Evolutionary conservation across 352 stramenopile genomes (phyloP), one percentile per base, ranked within the genome.

Genomic region (Globisporangium spiculum): DNA sequence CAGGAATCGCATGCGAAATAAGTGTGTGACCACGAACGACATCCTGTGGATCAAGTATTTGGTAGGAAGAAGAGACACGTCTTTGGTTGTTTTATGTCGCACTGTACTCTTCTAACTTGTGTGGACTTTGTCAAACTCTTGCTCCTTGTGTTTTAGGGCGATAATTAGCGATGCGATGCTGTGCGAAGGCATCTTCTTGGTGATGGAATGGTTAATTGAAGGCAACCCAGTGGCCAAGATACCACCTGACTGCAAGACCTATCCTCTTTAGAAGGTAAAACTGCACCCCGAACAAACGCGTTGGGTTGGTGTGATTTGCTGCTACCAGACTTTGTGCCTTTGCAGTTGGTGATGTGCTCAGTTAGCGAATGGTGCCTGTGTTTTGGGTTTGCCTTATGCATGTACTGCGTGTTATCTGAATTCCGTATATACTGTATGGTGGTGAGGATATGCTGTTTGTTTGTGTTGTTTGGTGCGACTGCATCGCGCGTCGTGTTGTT

Each of bases 1-100:
- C 36, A 69, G 32, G 64, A 69, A 36, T 6, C 60, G 24, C 22
- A 44, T 30, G 46, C 18, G 27, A 66, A 66, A 56, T 66, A 56
- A n/a, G n/a, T n/a, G 60, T 36, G 7, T 12, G 9, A 34, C 10
- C 12, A 26, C 30, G 27, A 34, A 26, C 30, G 27, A 34, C 50
- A 34, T 36, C 14, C n/a, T 52, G 30, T 22, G 44, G 46, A 59
- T 59, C 9, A n/a, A 50, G 34, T 30, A 32, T 62, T 46, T 26
- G 56, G 56, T 62, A 62, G 56, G 56, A 24, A 24, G 18, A 52
- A 24, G 18, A 52, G 10, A 46, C 38, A 46, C 18, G 6, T 52
- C 5, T 52, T 52, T 24, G 5, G 27, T 18, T 44, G 24, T 8
- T 26, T 12, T 50, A 5, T 50, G 7, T 30, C 16, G 1, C 10